These are phyloP conservation scores for Mucor racemosus DNA, from an alignment of 371 early-diverging fungal genomes.

Conservation along the genomic window DNA sequence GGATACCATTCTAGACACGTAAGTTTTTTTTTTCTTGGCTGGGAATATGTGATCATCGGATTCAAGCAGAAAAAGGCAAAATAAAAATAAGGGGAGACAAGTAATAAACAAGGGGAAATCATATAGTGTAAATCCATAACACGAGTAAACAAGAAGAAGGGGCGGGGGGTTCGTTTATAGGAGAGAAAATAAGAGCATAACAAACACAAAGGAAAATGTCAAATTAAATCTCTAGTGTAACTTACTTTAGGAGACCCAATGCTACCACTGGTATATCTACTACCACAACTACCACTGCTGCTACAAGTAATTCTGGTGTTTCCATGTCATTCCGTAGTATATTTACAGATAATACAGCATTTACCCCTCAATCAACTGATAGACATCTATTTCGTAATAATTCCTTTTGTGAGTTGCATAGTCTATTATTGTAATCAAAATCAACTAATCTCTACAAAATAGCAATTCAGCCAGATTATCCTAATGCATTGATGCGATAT, in stretches of 20 bases:
- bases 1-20: conserved; percentile 27
- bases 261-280: neutral
- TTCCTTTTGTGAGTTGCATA: conserved; percentile 17
- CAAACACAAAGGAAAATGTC: conserved; percentile 13
- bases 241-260: conserved; percentile 16
- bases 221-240: conserved; percentile 16
- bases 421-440: neutral
- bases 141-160: conserved; percentile 6
- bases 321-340: conserved; percentile 39
- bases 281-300: neutral
- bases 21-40: conserved; percentile 13
- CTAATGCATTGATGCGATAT: conserved; percentile 9
- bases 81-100: conserved; percentile 1
- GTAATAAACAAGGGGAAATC: neutral
- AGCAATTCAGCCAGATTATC: conserved; percentile 13
- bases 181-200: conserved; percentile 2
- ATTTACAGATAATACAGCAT: conserved; percentile 41
- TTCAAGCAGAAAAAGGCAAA: neutral
- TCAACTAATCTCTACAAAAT: neutral
- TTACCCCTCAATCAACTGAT: conserved; percentile 40
- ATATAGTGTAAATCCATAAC: neutral
- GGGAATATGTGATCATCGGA: neutral
- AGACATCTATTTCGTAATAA: conserved; percentile 32
- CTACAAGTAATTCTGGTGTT: conserved; percentile 1
- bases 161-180: neutral